Evolutionary conservation across 139 green algal species (phyloP), one percentile per base, ranked within the genome.

Genomic region (Coccomyxa sp.): DNA sequence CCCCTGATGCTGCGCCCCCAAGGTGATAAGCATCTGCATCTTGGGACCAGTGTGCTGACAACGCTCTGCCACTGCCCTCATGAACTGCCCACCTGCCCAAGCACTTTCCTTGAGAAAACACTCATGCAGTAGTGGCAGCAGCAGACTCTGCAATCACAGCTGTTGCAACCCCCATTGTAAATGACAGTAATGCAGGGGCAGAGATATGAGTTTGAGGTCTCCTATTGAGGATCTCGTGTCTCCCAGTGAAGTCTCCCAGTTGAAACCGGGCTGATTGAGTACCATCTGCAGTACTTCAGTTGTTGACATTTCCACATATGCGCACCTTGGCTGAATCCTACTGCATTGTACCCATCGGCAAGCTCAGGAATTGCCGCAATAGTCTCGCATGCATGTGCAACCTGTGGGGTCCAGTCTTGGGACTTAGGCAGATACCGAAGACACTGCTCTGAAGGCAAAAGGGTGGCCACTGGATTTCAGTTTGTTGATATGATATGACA

Each of bases 1-100:
- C 14, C 85, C 94, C 80, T 96, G 90, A 87, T 98, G 94, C 86
- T 96, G 94, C 0, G 82, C 89, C 16, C 95, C 95, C 81, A 98
- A 78, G 0, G 94, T 98, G 32, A 98, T 89, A 28, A 98, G 91
- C 3, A 74, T 91, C 79, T 90, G 85, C 81, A 94, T 90, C 21
- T 71, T 76, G 0, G 93, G 92, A 0, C 90, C 88, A 28, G 79
- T 81, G 87, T 95, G 91, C 77, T 94, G 88, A 82, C 95, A 98
- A 31, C 92, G 83, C 88, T 98, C 77, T 78, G 92, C 88, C 10
- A 98, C 91, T 13, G 92, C 95, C 82, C 95, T 82, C 85, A 98
- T 77, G 88, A 98, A 97, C 89, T 96, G 94, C 0, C 94, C 94
- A 79, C 89, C 89, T 86, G 82, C 82, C 71, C 21, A 13, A 51